phyloP scores from a whole-genome alignment of 208 protist species.

The Leishmania mexicana region DNA sequence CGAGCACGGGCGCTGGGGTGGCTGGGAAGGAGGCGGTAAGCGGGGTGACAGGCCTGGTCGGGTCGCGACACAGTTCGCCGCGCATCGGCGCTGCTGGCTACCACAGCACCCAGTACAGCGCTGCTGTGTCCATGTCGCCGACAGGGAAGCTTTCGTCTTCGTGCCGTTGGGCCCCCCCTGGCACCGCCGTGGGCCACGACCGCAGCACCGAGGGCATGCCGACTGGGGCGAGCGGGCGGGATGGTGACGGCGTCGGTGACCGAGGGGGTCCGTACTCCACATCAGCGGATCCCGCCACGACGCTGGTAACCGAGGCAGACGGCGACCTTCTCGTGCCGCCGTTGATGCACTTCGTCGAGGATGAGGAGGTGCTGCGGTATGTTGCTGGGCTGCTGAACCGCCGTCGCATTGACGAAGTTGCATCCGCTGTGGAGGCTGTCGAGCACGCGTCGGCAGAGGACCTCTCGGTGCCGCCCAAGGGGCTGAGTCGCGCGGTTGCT shows the following conservation, averaged over 20 bases:
- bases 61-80: background rate
- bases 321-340: constrained; percentile 28
- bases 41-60: background rate
- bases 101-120: background rate
- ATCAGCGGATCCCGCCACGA: constrained; percentile 1
- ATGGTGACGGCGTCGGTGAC: background rate
- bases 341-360: constrained; percentile 29
- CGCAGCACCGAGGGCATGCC: background rate
- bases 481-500: background rate
- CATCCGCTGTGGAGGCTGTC: constrained; percentile 6
- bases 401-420: constrained; percentile 12
- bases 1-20: background rate
- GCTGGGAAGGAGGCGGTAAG: background rate
- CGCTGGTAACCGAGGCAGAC: constrained; percentile 31
- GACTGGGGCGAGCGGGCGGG: background rate
- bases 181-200: background rate
- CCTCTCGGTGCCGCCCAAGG: background rate
- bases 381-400: constrained; percentile 11
- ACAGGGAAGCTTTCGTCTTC: background rate
- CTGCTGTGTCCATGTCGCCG: constrained; percentile 3
- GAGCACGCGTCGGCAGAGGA: background rate
- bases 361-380: constrained; percentile 20
- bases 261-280: background rate
- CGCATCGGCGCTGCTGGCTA: background rate
- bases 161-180: background rate